Conservation (phyloP, 257 asterid species). For the Nicotiana otophora region DNA sequence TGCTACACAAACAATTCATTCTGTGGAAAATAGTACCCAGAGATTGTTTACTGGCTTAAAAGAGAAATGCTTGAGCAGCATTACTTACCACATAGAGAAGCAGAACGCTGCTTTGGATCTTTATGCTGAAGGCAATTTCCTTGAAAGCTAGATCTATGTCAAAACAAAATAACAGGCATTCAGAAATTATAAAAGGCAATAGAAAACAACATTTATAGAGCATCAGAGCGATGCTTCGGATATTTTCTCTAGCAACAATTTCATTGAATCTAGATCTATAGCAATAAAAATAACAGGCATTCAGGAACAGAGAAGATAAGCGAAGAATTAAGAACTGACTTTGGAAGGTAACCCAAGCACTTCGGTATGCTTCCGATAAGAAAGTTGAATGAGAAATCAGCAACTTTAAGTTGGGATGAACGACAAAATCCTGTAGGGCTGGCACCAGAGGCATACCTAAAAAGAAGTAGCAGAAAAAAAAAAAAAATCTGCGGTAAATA, state of each 20-base stretch:
- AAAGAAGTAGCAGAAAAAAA: neutral
- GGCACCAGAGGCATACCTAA: conserved; percentile 54
- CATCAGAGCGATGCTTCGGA: conserved; percentile 50
- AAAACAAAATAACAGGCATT: conserved; percentile 5
- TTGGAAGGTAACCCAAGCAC: conserved; percentile 68
- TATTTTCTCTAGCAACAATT: conserved; percentile 54
- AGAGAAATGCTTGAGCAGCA: neutral
- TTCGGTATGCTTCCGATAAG: conserved; percentile 70
- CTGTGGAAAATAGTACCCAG: neutral
- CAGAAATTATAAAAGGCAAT: neutral
- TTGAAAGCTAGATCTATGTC: conserved; percentile 55
- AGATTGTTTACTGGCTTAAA: neutral
- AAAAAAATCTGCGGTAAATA: neutral
- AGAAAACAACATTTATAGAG: neutral
- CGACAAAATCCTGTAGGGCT: conserved; percentile 57
- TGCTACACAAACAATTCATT: neutral
- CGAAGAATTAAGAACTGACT: conserved; percentile 29
- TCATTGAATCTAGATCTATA: conserved; percentile 54
- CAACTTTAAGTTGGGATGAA: conserved; percentile 56
- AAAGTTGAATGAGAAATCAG: conserved; percentile 72
- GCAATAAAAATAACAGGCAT: conserved; percentile 2
- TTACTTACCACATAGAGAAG: conserved; percentile 58
- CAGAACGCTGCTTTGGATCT: conserved; percentile 59
- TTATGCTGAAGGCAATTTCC: conserved; percentile 73
- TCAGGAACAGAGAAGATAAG: neutral